Conservation (phyloP, 2,329 filamentous ascomycete species). For the Xylariales sp. region DNA sequence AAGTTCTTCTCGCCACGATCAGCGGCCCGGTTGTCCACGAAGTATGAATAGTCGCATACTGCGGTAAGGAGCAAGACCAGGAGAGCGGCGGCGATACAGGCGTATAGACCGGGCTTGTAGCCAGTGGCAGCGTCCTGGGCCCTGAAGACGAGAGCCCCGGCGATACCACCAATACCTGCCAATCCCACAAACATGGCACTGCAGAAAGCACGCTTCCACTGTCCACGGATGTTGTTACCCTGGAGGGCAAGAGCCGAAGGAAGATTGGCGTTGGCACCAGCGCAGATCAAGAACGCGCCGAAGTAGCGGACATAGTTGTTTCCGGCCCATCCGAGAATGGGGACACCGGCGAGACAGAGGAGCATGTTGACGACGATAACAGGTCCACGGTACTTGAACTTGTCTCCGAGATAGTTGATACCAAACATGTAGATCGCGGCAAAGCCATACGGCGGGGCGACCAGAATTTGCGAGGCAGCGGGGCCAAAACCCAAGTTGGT, state of each 20-base stretch:
- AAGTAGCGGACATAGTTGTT: conserved; percentile 73
- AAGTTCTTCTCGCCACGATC: conserved; percentile 65
- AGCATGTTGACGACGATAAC: conserved; percentile 74
- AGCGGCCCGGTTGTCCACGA: conserved; percentile 59
- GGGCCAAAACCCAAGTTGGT: conserved; percentile 72
- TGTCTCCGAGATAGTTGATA: conserved; percentile 74
- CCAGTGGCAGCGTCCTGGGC: conserved; percentile 61
- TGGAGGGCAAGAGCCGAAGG: conserved; percentile 82
- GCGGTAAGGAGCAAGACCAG: conserved; percentile 60
- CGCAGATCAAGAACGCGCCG: conserved; percentile 79
- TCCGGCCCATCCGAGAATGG: conserved; percentile 76
- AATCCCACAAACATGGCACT: conserved; percentile 80
- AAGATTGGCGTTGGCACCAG: conserved; percentile 81
- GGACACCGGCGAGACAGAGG: conserved; percentile 74
- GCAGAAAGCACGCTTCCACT: conserved; percentile 88
- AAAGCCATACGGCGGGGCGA: conserved; percentile 76
- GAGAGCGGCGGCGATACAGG: conserved; percentile 63
- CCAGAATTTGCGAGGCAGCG: conserved; percentile 74
- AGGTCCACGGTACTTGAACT: conserved; percentile 73
- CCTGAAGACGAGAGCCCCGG: conserved; percentile 78
- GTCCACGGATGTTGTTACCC: conserved; percentile 87
- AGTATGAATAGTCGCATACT: conserved; percentile 56
- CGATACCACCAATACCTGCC: conserved; percentile 83
- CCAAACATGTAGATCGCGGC: conserved; percentile 71
- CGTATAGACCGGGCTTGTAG: conserved; percentile 67